phyloP scores from a whole-genome alignment of 1,284 basidiomycete genomes.

The Trichosporon asahii region DNA sequence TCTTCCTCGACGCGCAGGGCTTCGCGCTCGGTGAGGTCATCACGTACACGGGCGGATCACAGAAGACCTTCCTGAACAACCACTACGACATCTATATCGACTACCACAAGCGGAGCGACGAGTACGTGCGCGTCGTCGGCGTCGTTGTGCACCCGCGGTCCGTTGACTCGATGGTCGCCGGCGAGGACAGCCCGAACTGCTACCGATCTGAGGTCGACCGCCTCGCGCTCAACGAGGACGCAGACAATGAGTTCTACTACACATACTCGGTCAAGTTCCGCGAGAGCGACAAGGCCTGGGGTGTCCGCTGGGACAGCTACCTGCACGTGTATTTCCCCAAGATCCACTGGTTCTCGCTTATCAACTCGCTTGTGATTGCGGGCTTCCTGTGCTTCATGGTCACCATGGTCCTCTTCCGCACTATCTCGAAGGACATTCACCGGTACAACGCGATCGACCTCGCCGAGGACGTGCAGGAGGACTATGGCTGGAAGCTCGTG shows the following conservation, averaged over 20 bases:
- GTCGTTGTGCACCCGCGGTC: constrained; percentile 84
- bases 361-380: constrained; percentile 89
- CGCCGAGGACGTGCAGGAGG: constrained; percentile 93
- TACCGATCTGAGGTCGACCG: constrained; percentile 44
- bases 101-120: constrained; percentile 72
- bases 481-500: constrained; percentile 91
- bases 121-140: constrained; percentile 76
- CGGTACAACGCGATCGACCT: constrained; percentile 96
- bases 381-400: constrained; percentile 89
- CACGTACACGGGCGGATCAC: constrained; percentile 19
- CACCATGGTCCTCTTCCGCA: constrained; percentile 80
- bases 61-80: constrained; percentile 74
- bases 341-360: constrained; percentile 75
- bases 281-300: constrained; percentile 84
- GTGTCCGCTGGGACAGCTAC: constrained; percentile 87
- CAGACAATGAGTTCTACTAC: constrained; percentile 70
- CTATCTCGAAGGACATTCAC: constrained; percentile 84
- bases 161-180: constrained; percentile 35
- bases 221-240: constrained; percentile 63
- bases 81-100: constrained; percentile 65
- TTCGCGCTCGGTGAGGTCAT: constrained; percentile 36
- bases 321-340: constrained; percentile 62
- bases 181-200: constrained; percentile 38
- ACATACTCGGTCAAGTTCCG: constrained; percentile 87
- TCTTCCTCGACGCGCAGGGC: constrained; percentile 80